A percentile compares a stretch with the other conserved stretches of the same genome.
Conservation (phyloP, 2,329 filamentous ascomycete genomes). For the Trichoderma sp. region DNA sequence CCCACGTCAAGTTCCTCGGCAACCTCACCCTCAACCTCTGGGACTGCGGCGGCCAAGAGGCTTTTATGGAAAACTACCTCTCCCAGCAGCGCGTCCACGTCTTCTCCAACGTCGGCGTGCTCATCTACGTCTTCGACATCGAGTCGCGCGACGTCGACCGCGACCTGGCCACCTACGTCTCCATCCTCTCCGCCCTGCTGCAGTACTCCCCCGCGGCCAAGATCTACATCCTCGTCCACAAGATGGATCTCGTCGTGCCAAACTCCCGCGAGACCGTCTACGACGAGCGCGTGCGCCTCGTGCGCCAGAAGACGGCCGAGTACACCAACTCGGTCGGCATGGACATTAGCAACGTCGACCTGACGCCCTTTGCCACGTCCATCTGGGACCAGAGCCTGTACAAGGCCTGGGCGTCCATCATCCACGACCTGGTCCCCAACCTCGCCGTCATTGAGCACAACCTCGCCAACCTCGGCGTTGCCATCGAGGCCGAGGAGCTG, state of each 20-base stretch:
- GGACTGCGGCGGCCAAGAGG: slow-evolving; percentile 98
- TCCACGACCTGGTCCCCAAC: slow-evolving; percentile 97
- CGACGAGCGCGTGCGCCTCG: slow-evolving; percentile 77
- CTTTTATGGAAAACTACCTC: slow-evolving; percentile 98
- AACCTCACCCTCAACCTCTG: slow-evolving; percentile 97
- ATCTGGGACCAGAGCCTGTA: slow-evolving; percentile 99
- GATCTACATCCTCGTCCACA: slow-evolving; percentile 96
- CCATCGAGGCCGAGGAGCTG: slow-evolving; percentile 91
- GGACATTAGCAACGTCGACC: slow-evolving; percentile 54
- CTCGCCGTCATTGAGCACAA: slow-evolving; percentile 85
- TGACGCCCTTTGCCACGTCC: slow-evolving; percentile 90
- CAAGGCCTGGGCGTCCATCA: slow-evolving; percentile 97
- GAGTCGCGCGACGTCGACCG: slow-evolving; percentile 93
- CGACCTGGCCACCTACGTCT: slow-evolving; percentile 88
- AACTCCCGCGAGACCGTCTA: slow-evolving; percentile 80
- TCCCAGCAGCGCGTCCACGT: slow-evolving; percentile 94
- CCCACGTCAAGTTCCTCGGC: slow-evolving; percentile 97
- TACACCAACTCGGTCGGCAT: slow-evolving; percentile 47
- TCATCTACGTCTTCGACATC: slow-evolving; percentile 99
- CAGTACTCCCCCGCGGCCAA: slow-evolving; percentile 82
- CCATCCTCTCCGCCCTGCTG: slow-evolving; percentile 83
- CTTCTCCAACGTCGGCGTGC: slow-evolving; percentile 92
- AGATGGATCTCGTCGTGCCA: slow-evolving; percentile 93
- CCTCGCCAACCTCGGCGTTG: slow-evolving; percentile 76
- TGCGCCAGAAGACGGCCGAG: slow-evolving; percentile 72